Conservation (phyloP, 805 yeast genomes). For the Torulaspora maleeae region DNA sequence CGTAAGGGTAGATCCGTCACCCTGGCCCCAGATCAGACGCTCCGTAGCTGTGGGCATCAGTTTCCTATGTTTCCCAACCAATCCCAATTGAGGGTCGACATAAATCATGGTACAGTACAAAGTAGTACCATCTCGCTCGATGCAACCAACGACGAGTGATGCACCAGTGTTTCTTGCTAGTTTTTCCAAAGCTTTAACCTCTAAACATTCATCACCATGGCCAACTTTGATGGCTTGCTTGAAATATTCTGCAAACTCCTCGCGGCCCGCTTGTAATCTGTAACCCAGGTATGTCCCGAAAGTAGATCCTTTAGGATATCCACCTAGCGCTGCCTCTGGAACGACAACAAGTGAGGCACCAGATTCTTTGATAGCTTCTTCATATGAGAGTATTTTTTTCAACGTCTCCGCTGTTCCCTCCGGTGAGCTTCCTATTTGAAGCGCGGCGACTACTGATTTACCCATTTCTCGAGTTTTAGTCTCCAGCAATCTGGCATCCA, state of each 20-base stretch:
- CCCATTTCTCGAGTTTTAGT: slow-evolving; percentile 15
- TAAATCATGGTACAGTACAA: slow-evolving; percentile 41
- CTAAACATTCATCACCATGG: slow-evolving; percentile 30
- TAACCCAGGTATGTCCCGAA: slow-evolving; percentile 43
- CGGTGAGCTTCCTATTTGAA: slow-evolving; percentile 41
- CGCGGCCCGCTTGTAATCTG: slow-evolving; percentile 40
- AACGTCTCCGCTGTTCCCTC: slow-evolving; percentile 39
- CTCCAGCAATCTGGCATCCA: no score
- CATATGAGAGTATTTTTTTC: slow-evolving; percentile 38
- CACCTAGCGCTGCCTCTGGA: slow-evolving; percentile 46
- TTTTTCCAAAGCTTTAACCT: slow-evolving; percentile 34
- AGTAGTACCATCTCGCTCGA: slow-evolving; percentile 39
- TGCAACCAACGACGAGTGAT: slow-evolving; percentile 39
- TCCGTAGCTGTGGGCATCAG: slow-evolving; percentile 44
- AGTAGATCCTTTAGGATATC: slow-evolving; percentile 43
- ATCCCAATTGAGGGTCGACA: slow-evolving; percentile 39
- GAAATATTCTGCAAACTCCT: slow-evolving; percentile 38
- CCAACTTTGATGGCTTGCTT: slow-evolving; percentile 38
- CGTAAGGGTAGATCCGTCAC: slow-evolving; percentile 44
- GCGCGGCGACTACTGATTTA: slow-evolving; percentile 39
- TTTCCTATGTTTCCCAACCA: slow-evolving; percentile 39
- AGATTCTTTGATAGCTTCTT: slow-evolving; percentile 33
- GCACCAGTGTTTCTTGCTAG: slow-evolving; percentile 37
- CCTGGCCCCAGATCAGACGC: slow-evolving; percentile 44
- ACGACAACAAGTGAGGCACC: slow-evolving; percentile 40